Conservation (phyloP, 345 rosid species). For the Salix exigua region DNA sequence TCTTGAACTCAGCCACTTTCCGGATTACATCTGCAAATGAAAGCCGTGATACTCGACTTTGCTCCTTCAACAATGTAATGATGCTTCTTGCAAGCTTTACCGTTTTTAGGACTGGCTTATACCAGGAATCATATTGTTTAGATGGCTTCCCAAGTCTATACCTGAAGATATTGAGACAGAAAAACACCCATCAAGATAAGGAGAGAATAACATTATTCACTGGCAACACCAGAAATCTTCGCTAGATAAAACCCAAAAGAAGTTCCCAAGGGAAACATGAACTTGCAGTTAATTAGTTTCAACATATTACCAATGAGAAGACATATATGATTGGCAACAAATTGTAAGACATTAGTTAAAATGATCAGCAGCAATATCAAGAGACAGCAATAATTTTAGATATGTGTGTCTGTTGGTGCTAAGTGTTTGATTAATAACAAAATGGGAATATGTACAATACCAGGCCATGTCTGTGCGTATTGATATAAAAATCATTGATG, state of each 20-base stretch:
- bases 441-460: constrained; percentile 34
- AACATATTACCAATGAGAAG: not conserved
- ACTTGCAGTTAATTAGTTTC: not conserved
- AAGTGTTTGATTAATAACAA: not conserved
- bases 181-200: not conserved
- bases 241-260: not conserved
- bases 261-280: not conserved
- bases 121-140: constrained; percentile 77
- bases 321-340: not conserved
- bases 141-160: constrained; percentile 87
- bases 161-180: constrained; percentile 36
- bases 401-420: not conserved
- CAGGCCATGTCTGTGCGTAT: constrained; percentile 78
- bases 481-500: constrained; percentile 53
- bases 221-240: not conserved
- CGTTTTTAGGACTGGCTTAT: constrained; percentile 59
- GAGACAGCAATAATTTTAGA: not conserved
- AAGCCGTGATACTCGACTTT: constrained; percentile 52
- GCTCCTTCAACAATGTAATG: constrained; percentile 52
- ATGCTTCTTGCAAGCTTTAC: constrained; percentile 66
- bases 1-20: constrained; percentile 47
- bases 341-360: not conserved
- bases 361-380: not conserved
- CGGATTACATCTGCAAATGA: constrained; percentile 55
- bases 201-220: not conserved